These are phyloP conservation scores for Dipodascus geniculatus DNA, from an alignment of 805 yeast genomes.

Conservation along the genomic window DNA sequence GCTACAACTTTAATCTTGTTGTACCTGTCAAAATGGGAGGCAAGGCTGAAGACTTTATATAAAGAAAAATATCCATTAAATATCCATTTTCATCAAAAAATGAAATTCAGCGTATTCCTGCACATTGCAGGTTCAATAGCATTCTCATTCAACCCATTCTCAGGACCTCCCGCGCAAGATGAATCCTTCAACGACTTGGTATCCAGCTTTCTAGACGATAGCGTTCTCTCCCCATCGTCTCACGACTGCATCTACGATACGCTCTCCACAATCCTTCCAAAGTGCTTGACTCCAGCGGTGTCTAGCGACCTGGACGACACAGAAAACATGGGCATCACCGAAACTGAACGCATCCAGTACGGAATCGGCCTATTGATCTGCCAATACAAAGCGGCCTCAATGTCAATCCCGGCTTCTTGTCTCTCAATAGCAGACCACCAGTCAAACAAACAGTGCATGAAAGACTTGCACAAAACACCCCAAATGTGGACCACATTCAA, in stretches of 20 bases:
- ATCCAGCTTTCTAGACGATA: too few relatives aligned
- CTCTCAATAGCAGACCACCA: not conserved
- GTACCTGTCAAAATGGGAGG: too few relatives aligned
- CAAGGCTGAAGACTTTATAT: too few relatives aligned
- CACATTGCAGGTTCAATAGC: not conserved
- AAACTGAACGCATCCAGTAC: not conserved
- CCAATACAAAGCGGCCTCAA: not conserved
- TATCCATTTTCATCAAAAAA: too few relatives aligned
- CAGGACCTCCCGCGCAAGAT: too few relatives aligned
- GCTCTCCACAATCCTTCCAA: not conserved
- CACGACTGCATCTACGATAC: not conserved
- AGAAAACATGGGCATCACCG: not conserved
- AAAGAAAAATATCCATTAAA: too few relatives aligned
- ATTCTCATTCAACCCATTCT: too few relatives aligned
- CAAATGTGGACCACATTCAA: conserved; percentile 1
- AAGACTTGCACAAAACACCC: not conserved
- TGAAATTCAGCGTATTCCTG: not conserved
- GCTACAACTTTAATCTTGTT: too few relatives aligned
- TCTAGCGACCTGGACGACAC: not conserved
- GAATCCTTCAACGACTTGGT: too few relatives aligned
- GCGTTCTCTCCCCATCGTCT: not conserved
- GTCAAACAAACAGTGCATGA: not conserved
- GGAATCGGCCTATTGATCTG: not conserved
- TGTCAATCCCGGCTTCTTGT: not conserved
- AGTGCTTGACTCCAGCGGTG: not conserved